These are phyloP conservation scores for Pichia kudriavzevii DNA, from an alignment of 1,139 yeast genomes.

Conservation along the genomic window DNA sequence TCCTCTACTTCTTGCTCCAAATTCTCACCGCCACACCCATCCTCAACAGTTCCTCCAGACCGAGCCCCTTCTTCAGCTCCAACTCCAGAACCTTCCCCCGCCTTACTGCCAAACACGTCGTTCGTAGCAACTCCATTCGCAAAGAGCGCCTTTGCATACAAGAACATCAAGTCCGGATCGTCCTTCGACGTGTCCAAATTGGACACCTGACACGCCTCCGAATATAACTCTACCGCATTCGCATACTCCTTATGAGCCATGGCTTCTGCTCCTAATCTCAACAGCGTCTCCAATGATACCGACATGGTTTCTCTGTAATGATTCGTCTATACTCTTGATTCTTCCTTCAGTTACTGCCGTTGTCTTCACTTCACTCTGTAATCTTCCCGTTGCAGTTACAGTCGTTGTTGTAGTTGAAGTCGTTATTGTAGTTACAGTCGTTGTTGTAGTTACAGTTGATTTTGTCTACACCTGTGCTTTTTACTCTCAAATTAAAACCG, in stretches of 20 bases:
- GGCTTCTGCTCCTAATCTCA: constrained; percentile 53
- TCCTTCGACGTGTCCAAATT: constrained; percentile 47
- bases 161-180: constrained; percentile 62
- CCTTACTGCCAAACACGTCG: constrained; percentile 59
- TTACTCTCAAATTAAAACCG: too few species aligned
- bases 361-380: too few species aligned
- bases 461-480: too few species aligned
- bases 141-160: constrained; percentile 78
- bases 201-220: constrained; percentile 61
- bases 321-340: too few species aligned
- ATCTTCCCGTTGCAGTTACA: too few species aligned
- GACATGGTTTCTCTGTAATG: too few species aligned
- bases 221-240: constrained; percentile 61
- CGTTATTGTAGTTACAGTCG: too few species aligned
- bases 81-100: constrained; percentile 19
- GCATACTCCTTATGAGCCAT: constrained; percentile 62
- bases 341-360: too few species aligned
- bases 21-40: constrained; percentile 15
- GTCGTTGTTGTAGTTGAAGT: too few species aligned
- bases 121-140: constrained; percentile 69
- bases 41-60: constrained; percentile 18
- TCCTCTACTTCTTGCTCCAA: constrained; percentile 14
- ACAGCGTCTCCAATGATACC: constrained; percentile 27
- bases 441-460: too few species aligned
- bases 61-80: too few species aligned